Evolutionary conservation across 441 rosid species (phyloP).

Genomic region (Brassica balearica): DNA sequence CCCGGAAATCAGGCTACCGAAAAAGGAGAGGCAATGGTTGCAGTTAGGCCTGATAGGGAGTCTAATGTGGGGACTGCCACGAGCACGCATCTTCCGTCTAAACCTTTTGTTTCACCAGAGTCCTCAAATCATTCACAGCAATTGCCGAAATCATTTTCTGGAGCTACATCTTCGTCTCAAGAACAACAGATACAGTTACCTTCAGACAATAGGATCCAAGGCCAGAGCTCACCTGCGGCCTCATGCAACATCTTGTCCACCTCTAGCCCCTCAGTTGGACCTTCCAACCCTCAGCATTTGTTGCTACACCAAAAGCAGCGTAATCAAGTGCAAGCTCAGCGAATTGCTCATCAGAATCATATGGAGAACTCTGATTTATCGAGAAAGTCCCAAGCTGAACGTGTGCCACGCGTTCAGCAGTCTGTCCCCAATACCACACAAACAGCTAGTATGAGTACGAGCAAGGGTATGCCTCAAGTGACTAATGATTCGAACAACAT

Average conservation of each 20-base stretch:
- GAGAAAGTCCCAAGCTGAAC: conserved; percentile 67
- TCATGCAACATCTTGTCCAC: conserved; percentile 55
- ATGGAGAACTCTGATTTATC: conserved; percentile 57
- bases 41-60: conserved; percentile 73
- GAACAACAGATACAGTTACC: conserved; percentile 66
- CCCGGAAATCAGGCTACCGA: conserved; percentile 71
- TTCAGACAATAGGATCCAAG: conserved; percentile 64
- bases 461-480: conserved; percentile 53
- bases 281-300: conserved; percentile 59
- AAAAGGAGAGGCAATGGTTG: conserved; percentile 73
- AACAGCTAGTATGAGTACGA: conserved; percentile 45
- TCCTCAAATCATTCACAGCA: conserved; percentile 65
- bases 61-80: conserved; percentile 62
- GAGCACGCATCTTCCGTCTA: conserved; percentile 64
- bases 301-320: conserved; percentile 61
- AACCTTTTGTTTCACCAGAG: conserved; percentile 63
- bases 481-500: conserved; percentile 56
- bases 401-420: conserved; percentile 55
- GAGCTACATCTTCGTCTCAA: conserved; percentile 53
- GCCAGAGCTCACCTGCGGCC: conserved; percentile 60
- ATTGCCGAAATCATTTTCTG: conserved; percentile 64
- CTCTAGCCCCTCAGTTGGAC: conserved; percentile 55
- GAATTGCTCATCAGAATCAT: conserved; percentile 69
- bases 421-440: conserved; percentile 51
- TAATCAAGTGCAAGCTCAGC: conserved; percentile 67